A percentile compares a stretch with the other conserved stretches of the same genome.
Evolutionary conservation across 2,329 filamentous ascomycete species (phyloP).

Genomic region (Dactylellina sp.): DNA sequence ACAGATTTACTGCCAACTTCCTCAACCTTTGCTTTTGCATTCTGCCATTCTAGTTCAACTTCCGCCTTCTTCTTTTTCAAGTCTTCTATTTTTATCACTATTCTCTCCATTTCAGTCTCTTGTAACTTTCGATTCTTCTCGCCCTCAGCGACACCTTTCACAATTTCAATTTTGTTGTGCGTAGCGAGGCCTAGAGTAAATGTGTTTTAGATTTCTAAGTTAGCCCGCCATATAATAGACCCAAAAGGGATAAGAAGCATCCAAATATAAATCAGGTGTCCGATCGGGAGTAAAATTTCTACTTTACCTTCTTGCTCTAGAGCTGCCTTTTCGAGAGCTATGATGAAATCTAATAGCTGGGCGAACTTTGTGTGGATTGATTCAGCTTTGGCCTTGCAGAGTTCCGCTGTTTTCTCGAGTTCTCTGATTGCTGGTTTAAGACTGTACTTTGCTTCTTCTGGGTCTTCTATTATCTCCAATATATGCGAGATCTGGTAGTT

Average conservation of each 20-base stretch:
- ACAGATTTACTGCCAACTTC: neutral
- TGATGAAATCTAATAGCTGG: conserved; percentile 20
- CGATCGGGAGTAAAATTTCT: no score
- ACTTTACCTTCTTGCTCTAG: conserved; percentile 21
- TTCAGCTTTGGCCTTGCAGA: conserved; percentile 31
- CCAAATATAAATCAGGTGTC: no score
- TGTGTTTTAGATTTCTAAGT: neutral
- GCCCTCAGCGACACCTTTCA: no score
- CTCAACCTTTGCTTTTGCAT: neutral
- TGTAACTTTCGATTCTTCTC: neutral
- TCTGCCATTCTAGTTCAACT: neutral
- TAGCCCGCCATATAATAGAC: neutral
- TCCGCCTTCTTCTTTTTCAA: neutral
- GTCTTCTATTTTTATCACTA: neutral
- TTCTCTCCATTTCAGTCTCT: neutral
- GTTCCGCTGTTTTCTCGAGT: conserved; percentile 11
- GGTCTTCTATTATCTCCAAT: conserved; percentile 33
- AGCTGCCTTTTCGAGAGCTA: conserved; percentile 10
- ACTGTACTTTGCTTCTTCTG: conserved; percentile 21
- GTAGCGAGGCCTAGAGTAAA: neutral
- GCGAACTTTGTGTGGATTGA: conserved; percentile 33
- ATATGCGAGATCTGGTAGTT: conserved; percentile 23
- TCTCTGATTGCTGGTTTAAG: conserved; percentile 18
- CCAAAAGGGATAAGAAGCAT: neutral
- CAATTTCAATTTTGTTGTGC: no score